Base-by-base conservation (phyloP, 768 basidiomycete species). In the Ramaria sp. region DNA sequence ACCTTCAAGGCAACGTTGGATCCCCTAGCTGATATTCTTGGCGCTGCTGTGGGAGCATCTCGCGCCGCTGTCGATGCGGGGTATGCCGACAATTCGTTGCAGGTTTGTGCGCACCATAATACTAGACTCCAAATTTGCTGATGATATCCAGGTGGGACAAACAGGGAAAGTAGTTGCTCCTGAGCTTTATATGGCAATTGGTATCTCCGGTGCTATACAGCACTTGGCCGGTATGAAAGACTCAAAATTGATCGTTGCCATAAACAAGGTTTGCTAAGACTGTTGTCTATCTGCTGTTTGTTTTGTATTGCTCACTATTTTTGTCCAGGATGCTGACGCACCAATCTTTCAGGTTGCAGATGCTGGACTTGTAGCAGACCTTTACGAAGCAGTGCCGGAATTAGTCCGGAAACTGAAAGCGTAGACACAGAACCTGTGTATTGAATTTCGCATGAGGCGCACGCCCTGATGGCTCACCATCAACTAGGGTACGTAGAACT, bases 201-300 rank as follows among this genome's bases (percentile, higher is more conserved):
- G 96, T 51, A 98, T 99, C 63, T 96, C 93, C 9, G 96, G 96
- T 17, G 96, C 96, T 13, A 99, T 98, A 64, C 96, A 99, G 72
- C 96, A 99, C 74, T 75, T 98, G 54, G 96, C 96, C 20, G 96
- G 96, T 9, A 99, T 98, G 96, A 99, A 99, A 69, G 96, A 97
- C 65, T 93, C 91, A 11, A 99, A 98, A 74, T 76, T 97, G 61
- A 99, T 99, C 60, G 95, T 96, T 33, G 96, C 96, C 4, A 79
- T 99, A 60, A 99, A 99, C 76, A 99, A 99, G 82, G 93, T 83
- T 60, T 53, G n/a, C n/a, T n/a, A n/a, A 73, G 61, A 19, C 10
- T 30, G 11, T 41, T 48, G 58, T 39, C 24, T 30, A 57, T 22
- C 2, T 49, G 34, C 57, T 19, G 22, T 43, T 33, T 49, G 31